These are phyloP conservation scores for Termitomyces titanicus DNA, from an alignment of 768 basidiomycete species.

Conservation along the genomic window DNA sequence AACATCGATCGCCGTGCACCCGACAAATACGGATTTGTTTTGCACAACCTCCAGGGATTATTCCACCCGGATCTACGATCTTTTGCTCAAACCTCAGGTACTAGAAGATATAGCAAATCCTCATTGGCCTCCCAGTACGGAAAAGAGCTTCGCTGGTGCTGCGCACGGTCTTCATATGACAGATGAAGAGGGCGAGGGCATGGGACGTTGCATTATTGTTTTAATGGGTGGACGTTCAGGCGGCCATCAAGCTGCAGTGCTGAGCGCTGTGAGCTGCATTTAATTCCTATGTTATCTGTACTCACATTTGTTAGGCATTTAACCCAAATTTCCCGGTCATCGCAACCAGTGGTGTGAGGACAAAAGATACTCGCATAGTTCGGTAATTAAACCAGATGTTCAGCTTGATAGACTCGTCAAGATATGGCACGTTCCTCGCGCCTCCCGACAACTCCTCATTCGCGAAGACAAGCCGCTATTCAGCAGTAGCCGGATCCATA, in stretches of 20 bases:
- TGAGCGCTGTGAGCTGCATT: conserved; percentile 49
- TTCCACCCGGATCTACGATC: conserved; percentile 67
- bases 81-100: conserved; percentile 31
- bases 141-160: conserved; percentile 57
- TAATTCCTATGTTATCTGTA: neutral
- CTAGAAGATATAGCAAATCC: conserved; percentile 42
- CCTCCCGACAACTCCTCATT: conserved; percentile 31
- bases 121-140: conserved; percentile 49
- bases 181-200: conserved; percentile 67
- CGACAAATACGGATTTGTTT: conserved; percentile 51
- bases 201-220: conserved; percentile 60
- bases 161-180: conserved; percentile 64
- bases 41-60: conserved; percentile 74
- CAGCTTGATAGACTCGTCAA: conserved; percentile 74
- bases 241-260: conserved; percentile 68
- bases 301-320: conserved; percentile 48
- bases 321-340: conserved; percentile 61
- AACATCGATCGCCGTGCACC: conserved; percentile 67
- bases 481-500: conserved; percentile 62
- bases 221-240: conserved; percentile 70
- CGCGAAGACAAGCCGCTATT: conserved; percentile 79
- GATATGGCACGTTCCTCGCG: conserved; percentile 62
- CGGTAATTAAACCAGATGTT: neutral
- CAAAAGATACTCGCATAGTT: neutral
- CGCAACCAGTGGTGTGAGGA: conserved; percentile 73